Base-by-base conservation (phyloP, 768 basidiomycete genomes). In the Mycena vulgaris region DNA sequence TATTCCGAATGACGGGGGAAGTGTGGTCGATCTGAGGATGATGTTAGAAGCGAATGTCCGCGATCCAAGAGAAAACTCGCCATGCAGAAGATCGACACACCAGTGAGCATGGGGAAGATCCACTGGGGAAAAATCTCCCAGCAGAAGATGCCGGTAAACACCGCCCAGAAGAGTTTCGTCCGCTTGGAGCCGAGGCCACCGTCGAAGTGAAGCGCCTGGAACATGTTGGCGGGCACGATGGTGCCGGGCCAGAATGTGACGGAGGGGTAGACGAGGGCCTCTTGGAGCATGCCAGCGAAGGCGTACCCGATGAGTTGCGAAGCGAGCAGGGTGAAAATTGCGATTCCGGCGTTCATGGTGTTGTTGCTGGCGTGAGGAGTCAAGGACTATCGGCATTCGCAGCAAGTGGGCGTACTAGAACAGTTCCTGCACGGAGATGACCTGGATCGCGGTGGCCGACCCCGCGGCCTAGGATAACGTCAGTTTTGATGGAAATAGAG, bases 91-190 rank as follows among this genome's bases (percentile, higher is more conserved):
- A 84, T 79, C 45, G 76, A 77, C 55, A 75, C 51, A 14, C 59
- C 78, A 74, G 77, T 75, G n/a, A 78, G 62, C 9, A 75, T 39
- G 16, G 74, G 76, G 74, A 78, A 83, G 74, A 77, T 77, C 78
- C 80, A 84, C 75, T 83, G 81, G 39, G 83, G 83, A 37, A 84
- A 70, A 70, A 83, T 82, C 69, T 81, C 80, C 76, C 77, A 82
- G 72, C 71, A 69, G 62, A 80, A 79, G 66, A 80, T 77, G 51
- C 60, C 76, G 40, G 69, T 35, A 59, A 84, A 84, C 53, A 82
- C 79, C 21, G 73, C 76, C 83, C 83, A 84, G 77, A 84, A 84
- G 23, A 83, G 73, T 33, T 78, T 79, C 49, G 83, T 80, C 70
- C 80, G 81, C 75, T 83, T 83, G 35, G 78, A 81, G 17, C 77